A percentile compares a stretch with the other conserved stretches of the same genome.
These are phyloP conservation scores for Candida dubliniensis DNA, from an alignment of 1,139 yeast genomes.

Conservation along the genomic window DNA sequence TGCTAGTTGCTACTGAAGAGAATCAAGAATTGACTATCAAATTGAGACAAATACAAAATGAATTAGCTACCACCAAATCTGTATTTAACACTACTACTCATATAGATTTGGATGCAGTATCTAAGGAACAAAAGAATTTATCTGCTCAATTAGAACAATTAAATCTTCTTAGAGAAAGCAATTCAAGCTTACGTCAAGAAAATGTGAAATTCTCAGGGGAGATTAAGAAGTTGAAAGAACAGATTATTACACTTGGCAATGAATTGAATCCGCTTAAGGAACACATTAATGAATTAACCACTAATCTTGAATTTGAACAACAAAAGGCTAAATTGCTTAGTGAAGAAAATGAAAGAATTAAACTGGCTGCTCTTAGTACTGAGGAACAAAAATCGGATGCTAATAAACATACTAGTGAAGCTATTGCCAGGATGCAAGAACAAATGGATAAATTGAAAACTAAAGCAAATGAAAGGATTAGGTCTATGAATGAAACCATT, in stretches of 20 bases:
- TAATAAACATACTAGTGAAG: slow-evolving; percentile 16
- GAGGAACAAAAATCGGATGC: slow-evolving; percentile 9
- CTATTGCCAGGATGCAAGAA: slow-evolving; percentile 24
- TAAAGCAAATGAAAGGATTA: slow-evolving; percentile 14
- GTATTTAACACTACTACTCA: slow-evolving; percentile 42
- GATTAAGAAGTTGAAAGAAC: slow-evolving; percentile 24
- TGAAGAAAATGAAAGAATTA: slow-evolving; percentile 42
- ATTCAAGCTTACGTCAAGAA: slow-evolving; percentile 64
- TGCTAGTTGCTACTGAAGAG: slow-evolving; percentile 51
- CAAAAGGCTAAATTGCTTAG: slow-evolving; percentile 34
- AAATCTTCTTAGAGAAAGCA: slow-evolving; percentile 72
- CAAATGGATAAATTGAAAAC: slow-evolving; percentile 20
- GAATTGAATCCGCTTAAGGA: slow-evolving; percentile 23
- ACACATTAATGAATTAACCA: slow-evolving; percentile 22
- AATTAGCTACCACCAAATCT: slow-evolving; percentile 44
- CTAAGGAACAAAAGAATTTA: slow-evolving; percentile 53
- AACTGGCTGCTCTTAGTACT: slow-evolving; percentile 13
- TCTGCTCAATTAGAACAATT: slow-evolving; percentile 65
- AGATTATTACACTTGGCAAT: slow-evolving; percentile 17
- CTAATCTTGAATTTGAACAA: slow-evolving; percentile 30
- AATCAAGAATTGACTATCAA: slow-evolving; percentile 46
- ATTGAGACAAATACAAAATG: slow-evolving; percentile 38
- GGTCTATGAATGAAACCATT: slow-evolving; percentile 10
- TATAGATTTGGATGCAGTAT: slow-evolving; percentile 37
- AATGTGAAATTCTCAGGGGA: slow-evolving; percentile 25